Conservation (phyloP, 129 eudicot species). For the Centella asiatica region DNA sequence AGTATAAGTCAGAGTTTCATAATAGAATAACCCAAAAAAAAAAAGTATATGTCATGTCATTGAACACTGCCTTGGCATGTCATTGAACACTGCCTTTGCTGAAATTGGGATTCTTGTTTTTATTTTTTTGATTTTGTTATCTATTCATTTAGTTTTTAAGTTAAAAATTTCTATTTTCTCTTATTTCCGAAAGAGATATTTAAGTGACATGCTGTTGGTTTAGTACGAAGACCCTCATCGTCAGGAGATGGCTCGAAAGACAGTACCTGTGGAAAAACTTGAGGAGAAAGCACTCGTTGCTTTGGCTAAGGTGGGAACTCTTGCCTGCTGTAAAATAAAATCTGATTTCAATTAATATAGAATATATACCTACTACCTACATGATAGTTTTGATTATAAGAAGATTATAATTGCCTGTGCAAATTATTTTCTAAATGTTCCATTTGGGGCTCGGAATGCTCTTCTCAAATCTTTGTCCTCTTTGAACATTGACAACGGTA, state of each 20-base stretch:
- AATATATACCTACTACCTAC: background rate
- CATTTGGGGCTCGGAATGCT: too few species aligned
- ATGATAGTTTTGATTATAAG: background rate
- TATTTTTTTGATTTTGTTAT: too few species aligned
- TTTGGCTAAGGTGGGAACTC: constrained; percentile 64
- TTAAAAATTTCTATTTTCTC: background rate
- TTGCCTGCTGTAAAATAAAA: constrained; percentile 1
- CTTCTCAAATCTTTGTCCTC: too few species aligned
- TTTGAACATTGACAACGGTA: too few species aligned
- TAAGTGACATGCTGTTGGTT: constrained; percentile 13
- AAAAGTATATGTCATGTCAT: too few species aligned
- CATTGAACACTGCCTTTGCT: too few species aligned
- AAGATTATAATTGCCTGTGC: too few species aligned
- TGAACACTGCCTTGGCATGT: too few species aligned
- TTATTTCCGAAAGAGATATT: background rate
- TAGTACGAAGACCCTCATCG: constrained; percentile 81
- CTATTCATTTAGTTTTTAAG: background rate
- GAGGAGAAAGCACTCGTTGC: constrained; percentile 86
- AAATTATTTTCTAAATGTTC: too few species aligned
- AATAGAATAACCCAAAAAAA: too few species aligned
- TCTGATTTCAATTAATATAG: background rate
- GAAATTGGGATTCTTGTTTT: too few species aligned
- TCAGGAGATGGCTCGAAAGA: constrained; percentile 76
- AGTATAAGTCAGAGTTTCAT: too few species aligned
- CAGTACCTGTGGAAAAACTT: constrained; percentile 77